A percentile compares a stretch with the other conserved stretches of the same genome.
These are phyloP conservation scores for Phaffia tasmanica DNA, from an alignment of 768 basidiomycete species.

Conservation along the genomic window DNA sequence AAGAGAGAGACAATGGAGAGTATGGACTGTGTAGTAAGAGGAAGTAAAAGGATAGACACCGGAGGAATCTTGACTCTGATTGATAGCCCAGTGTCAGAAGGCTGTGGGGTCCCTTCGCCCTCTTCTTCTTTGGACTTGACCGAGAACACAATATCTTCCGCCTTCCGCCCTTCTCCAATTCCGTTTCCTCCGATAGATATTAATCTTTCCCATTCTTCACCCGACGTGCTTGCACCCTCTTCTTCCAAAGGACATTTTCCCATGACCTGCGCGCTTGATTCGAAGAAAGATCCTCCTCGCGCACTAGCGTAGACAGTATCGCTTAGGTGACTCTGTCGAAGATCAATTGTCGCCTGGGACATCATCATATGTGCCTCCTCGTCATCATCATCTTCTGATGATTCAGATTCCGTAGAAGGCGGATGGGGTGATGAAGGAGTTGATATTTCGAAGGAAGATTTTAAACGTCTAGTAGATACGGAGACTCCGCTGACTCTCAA, in stretches of 20 bases:
- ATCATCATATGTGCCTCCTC: conserved; percentile 33
- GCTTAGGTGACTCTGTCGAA: conserved; percentile 28
- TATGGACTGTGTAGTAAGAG: conserved; percentile 1
- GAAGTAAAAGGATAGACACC: conserved; percentile 18
- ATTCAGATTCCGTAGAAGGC: conserved; percentile 10
- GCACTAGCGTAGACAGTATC: conserved; percentile 24
- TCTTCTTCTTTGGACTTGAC: background rate
- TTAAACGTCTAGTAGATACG: conserved; percentile 25
- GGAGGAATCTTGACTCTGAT: background rate
- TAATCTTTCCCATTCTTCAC: no score
- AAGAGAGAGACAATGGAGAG: background rate
- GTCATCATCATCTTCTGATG: conserved; percentile 21
- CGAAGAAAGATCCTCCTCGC: conserved; percentile 18
- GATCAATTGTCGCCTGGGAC: conserved; percentile 39
- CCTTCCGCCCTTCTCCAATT: background rate
- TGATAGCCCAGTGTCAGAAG: background rate
- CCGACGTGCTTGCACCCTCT: background rate
- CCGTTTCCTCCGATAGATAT: background rate
- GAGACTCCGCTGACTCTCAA: conserved; percentile 14
- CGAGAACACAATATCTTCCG: background rate
- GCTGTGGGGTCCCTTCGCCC: no score
- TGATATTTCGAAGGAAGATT: conserved; percentile 1
- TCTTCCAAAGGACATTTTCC: background rate
- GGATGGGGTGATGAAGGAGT: conserved; percentile 22
- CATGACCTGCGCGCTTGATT: background rate